phyloP scores from a whole-genome alignment of 2,329 filamentous ascomycete genomes.

The Neofusicoccum sp. region DNA sequence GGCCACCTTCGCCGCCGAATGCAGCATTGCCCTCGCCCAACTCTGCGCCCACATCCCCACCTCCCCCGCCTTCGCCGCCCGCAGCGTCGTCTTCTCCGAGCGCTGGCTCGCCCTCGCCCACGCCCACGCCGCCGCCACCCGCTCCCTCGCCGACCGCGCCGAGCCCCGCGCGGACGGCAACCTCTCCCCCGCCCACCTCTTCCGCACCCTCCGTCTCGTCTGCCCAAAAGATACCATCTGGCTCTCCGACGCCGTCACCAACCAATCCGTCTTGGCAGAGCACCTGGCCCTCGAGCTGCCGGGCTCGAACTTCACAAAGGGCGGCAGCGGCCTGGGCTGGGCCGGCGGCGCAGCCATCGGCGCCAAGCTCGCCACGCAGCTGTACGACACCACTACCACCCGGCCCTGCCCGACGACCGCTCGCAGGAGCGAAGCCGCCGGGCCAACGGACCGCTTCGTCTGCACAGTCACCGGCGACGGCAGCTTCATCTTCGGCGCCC shows the following conservation, averaged over 20 bases:
- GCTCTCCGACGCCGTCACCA: constrained; percentile 8
- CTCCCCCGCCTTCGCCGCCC: constrained; percentile 38
- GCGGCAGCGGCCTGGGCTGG: constrained; percentile 25
- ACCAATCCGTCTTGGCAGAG: neutral
- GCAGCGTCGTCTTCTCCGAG: constrained; percentile 38
- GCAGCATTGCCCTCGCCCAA: constrained; percentile 62
- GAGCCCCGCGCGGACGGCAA: too few relatives aligned
- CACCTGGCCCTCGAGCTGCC: constrained; percentile 4
- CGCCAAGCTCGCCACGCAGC: constrained; percentile 19
- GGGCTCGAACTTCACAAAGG: constrained; percentile 20
- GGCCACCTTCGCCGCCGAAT: constrained; percentile 51
- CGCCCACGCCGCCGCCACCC: too few relatives aligned
- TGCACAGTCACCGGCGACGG: constrained; percentile 59
- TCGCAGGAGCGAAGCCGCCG: constrained; percentile 44
- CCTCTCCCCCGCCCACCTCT: neutral
- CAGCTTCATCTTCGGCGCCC: constrained; percentile 57
- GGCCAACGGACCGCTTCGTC: constrained; percentile 52
- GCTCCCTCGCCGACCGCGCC: too few relatives aligned
- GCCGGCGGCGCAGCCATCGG: constrained; percentile 23
- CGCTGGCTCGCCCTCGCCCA: constrained; percentile 57
- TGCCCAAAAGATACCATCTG: neutral
- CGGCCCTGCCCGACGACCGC: constrained; percentile 33
- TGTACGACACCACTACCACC: constrained; percentile 23
- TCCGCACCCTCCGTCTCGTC: neutral
- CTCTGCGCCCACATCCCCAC: constrained; percentile 61